These are phyloP conservation scores for Groenewaldozyma auringiensis DNA, from an alignment of 1,139 yeast species.

Conservation along the genomic window DNA sequence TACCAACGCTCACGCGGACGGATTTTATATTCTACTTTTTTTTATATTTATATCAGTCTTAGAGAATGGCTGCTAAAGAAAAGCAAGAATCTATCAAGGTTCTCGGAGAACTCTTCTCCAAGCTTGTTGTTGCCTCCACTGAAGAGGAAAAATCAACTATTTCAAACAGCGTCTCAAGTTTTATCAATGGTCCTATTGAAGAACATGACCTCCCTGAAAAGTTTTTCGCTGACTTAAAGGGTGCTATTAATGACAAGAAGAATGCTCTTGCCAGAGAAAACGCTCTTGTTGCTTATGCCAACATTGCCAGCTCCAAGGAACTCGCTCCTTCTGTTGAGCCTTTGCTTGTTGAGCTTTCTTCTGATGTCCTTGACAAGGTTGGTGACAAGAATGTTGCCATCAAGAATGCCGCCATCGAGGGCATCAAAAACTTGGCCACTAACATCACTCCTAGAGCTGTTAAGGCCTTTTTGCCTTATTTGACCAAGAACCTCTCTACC, in stretches of 20 bases:
- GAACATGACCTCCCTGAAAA: slow-evolving; percentile 96
- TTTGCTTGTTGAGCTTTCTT: slow-evolving; percentile 69
- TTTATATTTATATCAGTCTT: slow-evolving; percentile 2
- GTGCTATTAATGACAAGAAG: slow-evolving; percentile 76
- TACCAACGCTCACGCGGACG: not conserved
- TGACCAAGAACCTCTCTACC: slow-evolving; percentile 56
- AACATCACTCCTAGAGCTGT: slow-evolving; percentile 90
- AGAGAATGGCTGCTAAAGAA: slow-evolving; percentile 17
- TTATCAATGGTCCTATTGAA: slow-evolving; percentile 93
- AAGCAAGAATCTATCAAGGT: slow-evolving; percentile 41
- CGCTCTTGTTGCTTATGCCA: slow-evolving; percentile 76
- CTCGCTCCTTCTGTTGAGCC: slow-evolving; percentile 94
- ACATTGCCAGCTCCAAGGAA: slow-evolving; percentile 75
- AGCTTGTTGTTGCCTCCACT: slow-evolving; percentile 78
- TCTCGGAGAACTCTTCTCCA: slow-evolving; percentile 87
- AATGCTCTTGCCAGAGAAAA: slow-evolving; percentile 53
- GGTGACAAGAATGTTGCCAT: slow-evolving; percentile 85
- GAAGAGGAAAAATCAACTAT: slow-evolving; percentile 75
- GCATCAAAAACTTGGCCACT: slow-evolving; percentile 68
- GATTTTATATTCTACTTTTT: slow-evolving; percentile 2
- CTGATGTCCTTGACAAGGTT: slow-evolving; percentile 63
- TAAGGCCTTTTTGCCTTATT: slow-evolving; percentile 80
- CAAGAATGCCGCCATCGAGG: slow-evolving; percentile 60
- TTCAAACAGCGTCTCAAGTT: slow-evolving; percentile 84
- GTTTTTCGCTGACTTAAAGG: slow-evolving; percentile 71